Evolutionary conservation across 2,329 filamentous ascomycete genomes (phyloP).

Genomic region (Tolypocladium tropicale): DNA sequence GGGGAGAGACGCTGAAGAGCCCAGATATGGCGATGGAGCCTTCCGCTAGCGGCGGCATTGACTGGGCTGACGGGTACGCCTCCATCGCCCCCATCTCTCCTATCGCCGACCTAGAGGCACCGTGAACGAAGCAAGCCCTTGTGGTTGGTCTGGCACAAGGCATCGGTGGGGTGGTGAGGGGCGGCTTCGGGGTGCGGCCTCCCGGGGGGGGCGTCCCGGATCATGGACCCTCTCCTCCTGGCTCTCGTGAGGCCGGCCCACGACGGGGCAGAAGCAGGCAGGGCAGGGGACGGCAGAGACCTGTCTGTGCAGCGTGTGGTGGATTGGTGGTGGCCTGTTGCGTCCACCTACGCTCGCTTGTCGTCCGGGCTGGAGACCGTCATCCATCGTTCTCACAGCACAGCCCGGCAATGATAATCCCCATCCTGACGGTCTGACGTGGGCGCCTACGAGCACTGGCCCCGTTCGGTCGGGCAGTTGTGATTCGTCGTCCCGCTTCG

Average conservation of each 20-base stretch:
- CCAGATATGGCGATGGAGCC: constrained; percentile 1
- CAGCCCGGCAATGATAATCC: not conserved
- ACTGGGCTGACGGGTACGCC: constrained; percentile 4
- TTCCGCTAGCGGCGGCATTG: constrained; percentile 7
- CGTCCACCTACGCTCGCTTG: not conserved
- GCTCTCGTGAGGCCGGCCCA: not conserved
- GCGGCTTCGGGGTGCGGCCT: not conserved
- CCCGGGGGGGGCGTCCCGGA: not conserved
- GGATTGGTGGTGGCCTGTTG: not conserved
- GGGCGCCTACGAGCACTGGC: not conserved
- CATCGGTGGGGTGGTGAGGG: not conserved
- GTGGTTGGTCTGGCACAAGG: not conserved
- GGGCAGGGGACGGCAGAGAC: not conserved
- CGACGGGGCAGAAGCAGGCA: not conserved
- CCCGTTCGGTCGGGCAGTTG: not conserved
- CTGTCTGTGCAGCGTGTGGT: not conserved
- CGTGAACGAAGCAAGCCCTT: not conserved
- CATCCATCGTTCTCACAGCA: not conserved
- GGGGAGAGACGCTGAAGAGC: not conserved
- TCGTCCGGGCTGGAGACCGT: not conserved
- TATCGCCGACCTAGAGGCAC: constrained; percentile 5
- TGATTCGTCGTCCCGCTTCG: constrained; percentile 1
- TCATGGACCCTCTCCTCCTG: not conserved
- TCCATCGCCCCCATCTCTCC: constrained; percentile 6
- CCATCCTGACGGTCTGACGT: not conserved